Base-by-base conservation (phyloP, 768 basidiomycete species). In the Kwoniella bestiolae region DNA sequence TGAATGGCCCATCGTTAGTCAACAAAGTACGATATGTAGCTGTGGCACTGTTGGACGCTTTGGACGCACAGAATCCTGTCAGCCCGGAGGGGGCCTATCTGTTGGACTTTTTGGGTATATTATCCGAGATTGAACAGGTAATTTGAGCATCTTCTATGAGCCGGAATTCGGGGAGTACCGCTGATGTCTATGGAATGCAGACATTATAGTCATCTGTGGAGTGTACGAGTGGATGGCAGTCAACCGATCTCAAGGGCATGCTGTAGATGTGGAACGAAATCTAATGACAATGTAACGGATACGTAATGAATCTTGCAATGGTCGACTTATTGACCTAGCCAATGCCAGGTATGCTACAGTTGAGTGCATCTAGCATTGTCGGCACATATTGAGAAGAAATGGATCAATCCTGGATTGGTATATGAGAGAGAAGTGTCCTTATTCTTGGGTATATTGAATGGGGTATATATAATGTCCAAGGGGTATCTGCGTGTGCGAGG, bases 1-100 rank as follows among this genome's bases (percentile, higher is more conserved):
- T 62, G 18, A 62, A 62, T 16, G 60, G 60, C 18, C 47, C 60
- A 5, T 62, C 60, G 3, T 25, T 62, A 26, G 60, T 62, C n/a
- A 41, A 41, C 60, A 62, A 62, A 34, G 50, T 62, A 3, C 49
- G 60, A 49, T 62, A 62, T 44, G 50, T 62, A 1, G 60, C 60
- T 14, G 60, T 50, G 14, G 35, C 60, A 21, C 28, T 62, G 31
- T 21, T 62, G 18, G 60, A 62, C 23, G 56, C 56, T 44, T n/a
- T 57, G 23, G 56, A 57, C 14, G 35, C 56, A 5, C 21, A 29
- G 28, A 46, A 57, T 45, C 56, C 56, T 8, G 56, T 57, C 32
- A 57, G 56, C 29, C 35, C 38, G 31, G 56, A 57, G 41, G 56
- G 56, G 26, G 56, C 56, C 18, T 57, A 57, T 26, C 41, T 57